phyloP scores from a whole-genome alignment of 352 stramenopile species.

The Phytophthora cajani region DNA sequence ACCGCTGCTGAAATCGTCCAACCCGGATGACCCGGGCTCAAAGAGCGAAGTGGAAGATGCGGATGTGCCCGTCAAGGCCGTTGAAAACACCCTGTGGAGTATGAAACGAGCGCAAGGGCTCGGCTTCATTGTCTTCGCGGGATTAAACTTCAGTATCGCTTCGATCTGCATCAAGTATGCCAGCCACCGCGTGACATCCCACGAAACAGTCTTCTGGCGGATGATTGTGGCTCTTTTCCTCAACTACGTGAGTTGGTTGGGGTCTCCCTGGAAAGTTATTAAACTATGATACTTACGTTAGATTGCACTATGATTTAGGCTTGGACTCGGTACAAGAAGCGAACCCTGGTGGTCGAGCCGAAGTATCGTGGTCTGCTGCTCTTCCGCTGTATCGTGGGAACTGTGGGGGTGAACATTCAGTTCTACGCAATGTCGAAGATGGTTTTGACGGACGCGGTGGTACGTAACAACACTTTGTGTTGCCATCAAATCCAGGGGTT shows the following conservation, averaged over 20 bases:
- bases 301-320: slow-evolving; percentile 19
- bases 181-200: slow-evolving; percentile 56
- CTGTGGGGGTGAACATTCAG: slow-evolving; percentile 52
- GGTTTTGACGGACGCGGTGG: slow-evolving; percentile 71
- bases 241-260: slow-evolving; percentile 51
- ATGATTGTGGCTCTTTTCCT: slow-evolving; percentile 53
- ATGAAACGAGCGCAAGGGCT: slow-evolving; percentile 44
- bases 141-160: slow-evolving; percentile 72
- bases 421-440: slow-evolving; percentile 79
- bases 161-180: slow-evolving; percentile 72
- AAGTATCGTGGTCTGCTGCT: slow-evolving; percentile 50
- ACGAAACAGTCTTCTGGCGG: slow-evolving; percentile 71
- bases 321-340: slow-evolving; percentile 44
- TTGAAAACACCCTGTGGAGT: slow-evolving; percentile 7
- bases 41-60: slow-evolving; percentile 22
- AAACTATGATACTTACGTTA: too few species aligned
- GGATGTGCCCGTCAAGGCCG: slow-evolving; percentile 1
- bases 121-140: slow-evolving; percentile 54
- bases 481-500: neutral
- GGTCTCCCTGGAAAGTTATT: neutral
- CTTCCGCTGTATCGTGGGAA: slow-evolving; percentile 62
- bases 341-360: slow-evolving; percentile 41
- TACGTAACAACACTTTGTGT: neutral
- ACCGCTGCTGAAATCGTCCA: slow-evolving; percentile 19
- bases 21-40: slow-evolving; percentile 10